These are phyloP conservation scores for Ensete ventricosum DNA, from an alignment of 176 grass and related monocot genomes.

Conservation along the genomic window DNA sequence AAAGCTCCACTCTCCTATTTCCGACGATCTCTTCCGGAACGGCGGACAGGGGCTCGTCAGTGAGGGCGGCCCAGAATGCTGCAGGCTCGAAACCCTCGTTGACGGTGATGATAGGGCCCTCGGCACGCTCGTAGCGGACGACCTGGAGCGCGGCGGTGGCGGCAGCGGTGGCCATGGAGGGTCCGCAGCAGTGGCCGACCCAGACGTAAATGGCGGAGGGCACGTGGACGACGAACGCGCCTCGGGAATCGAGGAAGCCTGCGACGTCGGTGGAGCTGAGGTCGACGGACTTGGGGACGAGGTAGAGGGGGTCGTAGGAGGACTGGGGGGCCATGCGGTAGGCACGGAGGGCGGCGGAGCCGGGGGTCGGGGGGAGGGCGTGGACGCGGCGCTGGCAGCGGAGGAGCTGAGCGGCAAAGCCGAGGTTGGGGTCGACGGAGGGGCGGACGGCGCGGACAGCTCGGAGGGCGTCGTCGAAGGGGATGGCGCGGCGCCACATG, in stretches of 20 bases:
- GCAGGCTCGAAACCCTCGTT: slow-evolving; percentile 28
- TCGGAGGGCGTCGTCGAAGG: slow-evolving; percentile 36
- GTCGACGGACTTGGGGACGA: slow-evolving; percentile 33
- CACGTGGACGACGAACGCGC: slow-evolving; percentile 36
- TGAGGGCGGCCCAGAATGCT: slow-evolving; percentile 32
- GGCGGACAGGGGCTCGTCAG: slow-evolving; percentile 8
- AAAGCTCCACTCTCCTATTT: slow-evolving; percentile 40
- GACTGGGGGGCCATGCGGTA: slow-evolving; percentile 43
- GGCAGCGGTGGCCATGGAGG: slow-evolving; percentile 28
- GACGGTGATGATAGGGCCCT: slow-evolving; percentile 32
- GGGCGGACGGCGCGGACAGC: slow-evolving; percentile 28
- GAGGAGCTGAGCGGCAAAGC: slow-evolving; percentile 44
- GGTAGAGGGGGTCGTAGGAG: slow-evolving; percentile 32
- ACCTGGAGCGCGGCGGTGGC: slow-evolving; percentile 27
- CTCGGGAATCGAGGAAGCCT: slow-evolving; percentile 36
- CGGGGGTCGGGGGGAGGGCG: slow-evolving; percentile 25
- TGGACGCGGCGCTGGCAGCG: slow-evolving; percentile 27
- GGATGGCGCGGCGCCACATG: slow-evolving; percentile 40
- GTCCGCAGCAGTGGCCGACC: slow-evolving; percentile 31
- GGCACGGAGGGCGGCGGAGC: slow-evolving; percentile 19
- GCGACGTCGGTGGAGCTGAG: not conserved
- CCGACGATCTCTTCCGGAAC: slow-evolving; percentile 16
- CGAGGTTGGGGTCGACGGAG: slow-evolving; percentile 38
- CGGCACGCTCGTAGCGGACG: slow-evolving; percentile 35
- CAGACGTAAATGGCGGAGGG: slow-evolving; percentile 33